A percentile compares a stretch with the other conserved stretches of the same genome.
Evolutionary conservation across 2,329 filamentous ascomycete genomes (phyloP).

Genomic region (Teratosphaeria epicoccoides): DNA sequence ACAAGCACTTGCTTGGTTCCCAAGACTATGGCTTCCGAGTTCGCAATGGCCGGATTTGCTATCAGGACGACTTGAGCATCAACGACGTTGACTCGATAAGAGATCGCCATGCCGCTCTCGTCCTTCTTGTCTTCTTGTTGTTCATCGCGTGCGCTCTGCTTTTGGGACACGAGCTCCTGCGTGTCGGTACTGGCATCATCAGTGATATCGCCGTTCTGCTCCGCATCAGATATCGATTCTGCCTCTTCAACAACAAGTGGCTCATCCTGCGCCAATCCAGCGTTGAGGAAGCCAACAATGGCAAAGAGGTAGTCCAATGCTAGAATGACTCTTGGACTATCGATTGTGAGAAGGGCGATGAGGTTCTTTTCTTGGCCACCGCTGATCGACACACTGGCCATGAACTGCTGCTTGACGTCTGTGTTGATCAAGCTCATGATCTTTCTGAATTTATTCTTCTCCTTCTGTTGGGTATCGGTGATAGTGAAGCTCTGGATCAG

Average conservation of each 20-base stretch:
- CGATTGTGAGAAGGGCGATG: conserved; percentile 85
- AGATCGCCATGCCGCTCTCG: conserved; percentile 55
- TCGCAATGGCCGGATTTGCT: conserved; percentile 79
- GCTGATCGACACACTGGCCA: conserved; percentile 92
- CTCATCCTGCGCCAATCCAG: conserved; percentile 49
- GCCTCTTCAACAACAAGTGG: conserved; percentile 53
- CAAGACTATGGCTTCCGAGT: conserved; percentile 90
- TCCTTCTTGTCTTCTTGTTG: conserved; percentile 22
- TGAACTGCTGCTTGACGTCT: conserved; percentile 85
- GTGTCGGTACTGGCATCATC: conserved; percentile 37
- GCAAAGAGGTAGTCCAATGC: conserved; percentile 92
- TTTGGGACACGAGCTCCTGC: conserved; percentile 17
- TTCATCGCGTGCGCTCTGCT: conserved; percentile 13
- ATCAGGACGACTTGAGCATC: conserved; percentile 95
- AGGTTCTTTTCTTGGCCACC: conserved; percentile 70
- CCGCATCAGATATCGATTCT: conserved; percentile 27
- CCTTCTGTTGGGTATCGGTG: conserved; percentile 74
- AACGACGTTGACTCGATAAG: conserved; percentile 86
- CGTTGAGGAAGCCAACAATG: conserved; percentile 69
- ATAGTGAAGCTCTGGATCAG: conserved; percentile 92
- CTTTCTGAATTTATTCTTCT: conserved; percentile 91
- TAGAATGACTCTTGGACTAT: conserved; percentile 90
- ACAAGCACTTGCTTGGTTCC: conserved; percentile 88
- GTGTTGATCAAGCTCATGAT: conserved; percentile 98
- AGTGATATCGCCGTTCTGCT: conserved; percentile 37